Conservation (phyloP, 1,284 basidiomycete species). For the Coniferiporia sulphurascens region DNA sequence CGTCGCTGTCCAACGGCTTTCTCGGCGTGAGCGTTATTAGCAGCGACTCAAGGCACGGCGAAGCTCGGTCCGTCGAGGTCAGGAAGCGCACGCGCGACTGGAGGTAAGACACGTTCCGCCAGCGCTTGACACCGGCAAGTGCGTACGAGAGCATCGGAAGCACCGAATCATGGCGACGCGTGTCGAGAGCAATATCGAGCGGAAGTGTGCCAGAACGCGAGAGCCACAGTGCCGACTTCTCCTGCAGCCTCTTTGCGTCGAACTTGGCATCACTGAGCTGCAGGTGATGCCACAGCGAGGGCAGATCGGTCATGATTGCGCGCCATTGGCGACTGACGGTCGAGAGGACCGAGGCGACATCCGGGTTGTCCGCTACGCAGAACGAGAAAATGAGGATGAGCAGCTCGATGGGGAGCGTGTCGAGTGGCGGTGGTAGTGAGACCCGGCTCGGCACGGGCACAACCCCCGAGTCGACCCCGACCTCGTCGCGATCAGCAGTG, state of each 20-base stretch:
- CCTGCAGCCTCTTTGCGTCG: slow-evolving; percentile 34
- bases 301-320: slow-evolving; percentile 29
- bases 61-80: slow-evolving; percentile 24
- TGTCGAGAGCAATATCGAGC: slow-evolving; percentile 49
- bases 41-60: slow-evolving; percentile 28
- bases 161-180: slow-evolving; percentile 45
- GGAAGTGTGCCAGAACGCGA: slow-evolving; percentile 45
- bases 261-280: slow-evolving; percentile 39
- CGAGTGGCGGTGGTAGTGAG: slow-evolving; percentile 17
- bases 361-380: slow-evolving; percentile 37
- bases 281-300: slow-evolving; percentile 50
- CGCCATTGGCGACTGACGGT: slow-evolving; percentile 53
- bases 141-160: slow-evolving; percentile 60
- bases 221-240: slow-evolving; percentile 50
- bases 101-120: slow-evolving; percentile 38
- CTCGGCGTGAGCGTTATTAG: slow-evolving; percentile 7
- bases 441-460: too few relatives aligned
- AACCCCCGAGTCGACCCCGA: too few relatives aligned
- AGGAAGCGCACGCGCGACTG: slow-evolving; percentile 24
- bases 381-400: slow-evolving; percentile 56
- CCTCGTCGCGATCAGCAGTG: too few relatives aligned
- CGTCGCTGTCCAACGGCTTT: slow-evolving; percentile 7
- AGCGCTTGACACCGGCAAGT: slow-evolving; percentile 46
- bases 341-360: slow-evolving; percentile 37
- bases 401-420: slow-evolving; percentile 52